A percentile compares a stretch with the other conserved stretches of the same genome.
phyloP scores from a whole-genome alignment of 2,329 filamentous ascomycete genomes.

The Monosporascus sp. region DNA sequence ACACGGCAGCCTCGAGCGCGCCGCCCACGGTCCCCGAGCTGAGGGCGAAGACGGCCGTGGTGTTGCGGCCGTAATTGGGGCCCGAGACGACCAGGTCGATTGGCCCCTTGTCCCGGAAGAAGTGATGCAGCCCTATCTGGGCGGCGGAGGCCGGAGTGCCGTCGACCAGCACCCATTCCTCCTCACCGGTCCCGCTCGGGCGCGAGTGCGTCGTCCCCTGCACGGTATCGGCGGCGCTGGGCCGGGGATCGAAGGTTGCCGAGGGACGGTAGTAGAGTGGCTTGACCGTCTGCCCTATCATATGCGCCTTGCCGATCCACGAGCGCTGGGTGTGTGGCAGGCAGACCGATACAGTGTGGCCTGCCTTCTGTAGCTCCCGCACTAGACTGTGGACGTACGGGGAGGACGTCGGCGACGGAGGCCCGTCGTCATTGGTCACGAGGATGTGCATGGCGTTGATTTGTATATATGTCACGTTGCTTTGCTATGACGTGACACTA shows the following conservation, averaged over 20 bases:
- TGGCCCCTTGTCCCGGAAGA: conserved; percentile 66
- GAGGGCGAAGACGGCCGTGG: conserved; percentile 72
- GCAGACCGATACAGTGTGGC: conserved; percentile 86
- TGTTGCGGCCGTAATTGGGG: conserved; percentile 80
- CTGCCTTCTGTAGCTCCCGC: conserved; percentile 63
- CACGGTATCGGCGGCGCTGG: conserved; percentile 34
- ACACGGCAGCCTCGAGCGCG: conserved; percentile 72
- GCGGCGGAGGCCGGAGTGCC: conserved; percentile 77
- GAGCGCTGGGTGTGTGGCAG: conserved; percentile 88
- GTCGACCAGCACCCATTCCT: conserved; percentile 79
- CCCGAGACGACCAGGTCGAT: conserved; percentile 74
- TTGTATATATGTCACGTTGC: neutral
- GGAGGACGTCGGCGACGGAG: conserved; percentile 70
- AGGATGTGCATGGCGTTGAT: conserved; percentile 53
- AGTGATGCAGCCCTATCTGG: conserved; percentile 77
- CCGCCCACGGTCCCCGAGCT: conserved; percentile 74
- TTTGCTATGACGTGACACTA: too few species aligned
- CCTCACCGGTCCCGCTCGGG: conserved; percentile 43
- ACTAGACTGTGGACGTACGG: conserved; percentile 76
- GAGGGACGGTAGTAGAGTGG: conserved; percentile 74
- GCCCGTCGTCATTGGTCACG: conserved; percentile 75
- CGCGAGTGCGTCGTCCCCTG: conserved; percentile 60
- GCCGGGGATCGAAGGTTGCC: conserved; percentile 29
- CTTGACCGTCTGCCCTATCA: conserved; percentile 82
- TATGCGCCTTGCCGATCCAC: conserved; percentile 98